Evolutionary conservation across 108 stramenopile species (phyloP).

Genomic region (Schizochytrium sp.): DNA sequence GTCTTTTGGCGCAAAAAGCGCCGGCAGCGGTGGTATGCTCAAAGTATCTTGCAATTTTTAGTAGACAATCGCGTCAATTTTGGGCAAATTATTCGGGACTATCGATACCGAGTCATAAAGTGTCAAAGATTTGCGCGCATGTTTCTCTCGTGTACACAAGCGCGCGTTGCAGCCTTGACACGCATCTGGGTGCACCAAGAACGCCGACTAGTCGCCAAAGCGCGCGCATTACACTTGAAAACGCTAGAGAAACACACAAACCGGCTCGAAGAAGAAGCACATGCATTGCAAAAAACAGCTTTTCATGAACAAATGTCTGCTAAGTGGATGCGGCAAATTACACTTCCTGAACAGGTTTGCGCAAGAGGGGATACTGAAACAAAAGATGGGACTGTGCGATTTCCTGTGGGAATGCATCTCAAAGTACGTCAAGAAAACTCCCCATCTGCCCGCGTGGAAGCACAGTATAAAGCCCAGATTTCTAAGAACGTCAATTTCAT

Average conservation of each 20-base stretch:
- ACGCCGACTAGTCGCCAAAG: background rate
- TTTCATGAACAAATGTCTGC: background rate
- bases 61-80: slow-evolving; percentile 27
- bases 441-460: background rate
- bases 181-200: slow-evolving; percentile 33
- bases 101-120: slow-evolving; percentile 44
- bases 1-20: background rate
- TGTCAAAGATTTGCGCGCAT: slow-evolving; percentile 4
- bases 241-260: slow-evolving; percentile 27
- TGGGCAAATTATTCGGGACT: slow-evolving; percentile 53
- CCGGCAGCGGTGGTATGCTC: background rate
- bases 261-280: background rate
- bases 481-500: background rate
- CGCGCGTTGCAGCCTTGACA: background rate
- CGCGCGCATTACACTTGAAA: background rate
- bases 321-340: slow-evolving; percentile 3
- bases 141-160: slow-evolving; percentile 41
- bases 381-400: background rate
- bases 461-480: background rate
- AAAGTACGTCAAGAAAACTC: background rate
- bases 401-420: slow-evolving; percentile 24
- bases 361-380: background rate
- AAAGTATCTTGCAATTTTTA: background rate
- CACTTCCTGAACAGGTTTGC: background rate
- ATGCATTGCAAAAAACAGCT: background rate